phyloP scores from a whole-genome alignment of 139 green algal genomes.

The Deuterostichococcus epilithicus region DNA sequence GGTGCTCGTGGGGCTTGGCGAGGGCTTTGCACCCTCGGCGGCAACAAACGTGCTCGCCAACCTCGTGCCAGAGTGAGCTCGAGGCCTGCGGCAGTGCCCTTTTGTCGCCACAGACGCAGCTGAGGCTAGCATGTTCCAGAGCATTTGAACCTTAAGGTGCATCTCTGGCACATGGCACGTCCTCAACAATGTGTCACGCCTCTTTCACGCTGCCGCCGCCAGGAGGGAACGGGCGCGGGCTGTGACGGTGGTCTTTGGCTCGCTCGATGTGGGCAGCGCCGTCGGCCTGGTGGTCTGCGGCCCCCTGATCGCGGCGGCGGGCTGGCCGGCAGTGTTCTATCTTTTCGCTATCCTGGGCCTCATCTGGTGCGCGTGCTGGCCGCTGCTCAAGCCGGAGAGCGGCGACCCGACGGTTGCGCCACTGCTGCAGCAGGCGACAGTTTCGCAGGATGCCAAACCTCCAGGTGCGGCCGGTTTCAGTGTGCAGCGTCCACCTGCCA shows the following conservation, averaged over 20 bases:
- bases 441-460: too few species aligned
- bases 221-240: conserved; percentile 72
- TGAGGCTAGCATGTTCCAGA: background rate
- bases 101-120: background rate
- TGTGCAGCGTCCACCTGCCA: too few species aligned
- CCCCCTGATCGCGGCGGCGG: conserved; percentile 79
- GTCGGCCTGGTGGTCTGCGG: conserved; percentile 83
- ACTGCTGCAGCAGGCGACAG: background rate
- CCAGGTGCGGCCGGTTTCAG: too few species aligned
- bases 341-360: conserved; percentile 90
- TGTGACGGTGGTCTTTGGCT: conserved; percentile 88
- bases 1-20: conserved; percentile 77
- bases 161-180: background rate
- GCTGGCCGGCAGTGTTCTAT: conserved; percentile 96
- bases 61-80: conserved; percentile 48
- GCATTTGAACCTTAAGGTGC: conserved; percentile 38
- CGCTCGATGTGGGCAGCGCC: conserved; percentile 84
- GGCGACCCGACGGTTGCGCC: conserved; percentile 23
- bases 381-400: conserved; percentile 63
- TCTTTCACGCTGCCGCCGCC: background rate
- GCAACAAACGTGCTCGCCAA: conserved; percentile 86
- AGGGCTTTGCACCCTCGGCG: conserved; percentile 91
- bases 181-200: background rate
- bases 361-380: conserved; percentile 79
- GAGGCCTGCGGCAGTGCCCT: background rate